Evolutionary conservation across 225 moss, liverwort and hornwort genomes (phyloP).

Genomic region (Lunularia cruciata): DNA sequence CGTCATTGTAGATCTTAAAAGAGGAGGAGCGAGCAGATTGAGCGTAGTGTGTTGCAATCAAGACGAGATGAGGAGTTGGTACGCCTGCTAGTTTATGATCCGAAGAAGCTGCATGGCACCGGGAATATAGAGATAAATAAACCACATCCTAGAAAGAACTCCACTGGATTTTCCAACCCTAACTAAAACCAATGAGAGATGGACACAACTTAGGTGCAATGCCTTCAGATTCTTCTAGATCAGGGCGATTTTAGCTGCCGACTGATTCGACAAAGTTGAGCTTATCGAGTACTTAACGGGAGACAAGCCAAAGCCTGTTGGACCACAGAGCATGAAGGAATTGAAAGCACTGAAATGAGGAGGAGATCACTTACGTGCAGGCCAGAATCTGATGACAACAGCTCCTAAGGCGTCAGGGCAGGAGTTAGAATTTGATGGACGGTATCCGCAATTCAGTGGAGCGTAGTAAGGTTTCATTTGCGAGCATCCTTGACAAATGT

Average conservation of each 20-base stretch:
- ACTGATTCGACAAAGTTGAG: too few relatives aligned
- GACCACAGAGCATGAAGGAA: too few relatives aligned
- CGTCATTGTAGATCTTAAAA: slow-evolving; percentile 54
- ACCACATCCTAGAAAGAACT: too few relatives aligned
- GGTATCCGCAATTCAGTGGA: slow-evolving; percentile 38
- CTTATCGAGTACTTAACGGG: too few relatives aligned
- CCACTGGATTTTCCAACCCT: too few relatives aligned
- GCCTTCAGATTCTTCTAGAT: background rate
- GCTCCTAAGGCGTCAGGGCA: slow-evolving; percentile 47
- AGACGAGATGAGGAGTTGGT: slow-evolving; percentile 41
- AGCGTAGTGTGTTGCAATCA: slow-evolving; percentile 46
- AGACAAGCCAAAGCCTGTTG: too few relatives aligned
- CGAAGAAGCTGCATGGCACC: slow-evolving; percentile 24
- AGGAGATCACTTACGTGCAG: slow-evolving; percentile 34
- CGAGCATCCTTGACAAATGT: slow-evolving; percentile 45
- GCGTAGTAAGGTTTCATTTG: slow-evolving; percentile 36
- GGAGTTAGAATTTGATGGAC: slow-evolving; percentile 39
- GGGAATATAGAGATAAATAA: too few relatives aligned
- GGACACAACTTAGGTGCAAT: background rate
- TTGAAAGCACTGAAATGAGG: background rate
- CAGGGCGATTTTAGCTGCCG: too few relatives aligned
- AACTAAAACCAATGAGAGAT: too few relatives aligned
- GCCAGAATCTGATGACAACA: slow-evolving; percentile 47
- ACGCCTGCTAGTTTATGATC: slow-evolving; percentile 50
- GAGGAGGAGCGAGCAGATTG: slow-evolving; percentile 35